A percentile compares a stretch with the other conserved stretches of the same genome.
These are phyloP conservation scores for Escallonia herrerae DNA, from an alignment of 129 eudicot species.

Conservation along the genomic window DNA sequence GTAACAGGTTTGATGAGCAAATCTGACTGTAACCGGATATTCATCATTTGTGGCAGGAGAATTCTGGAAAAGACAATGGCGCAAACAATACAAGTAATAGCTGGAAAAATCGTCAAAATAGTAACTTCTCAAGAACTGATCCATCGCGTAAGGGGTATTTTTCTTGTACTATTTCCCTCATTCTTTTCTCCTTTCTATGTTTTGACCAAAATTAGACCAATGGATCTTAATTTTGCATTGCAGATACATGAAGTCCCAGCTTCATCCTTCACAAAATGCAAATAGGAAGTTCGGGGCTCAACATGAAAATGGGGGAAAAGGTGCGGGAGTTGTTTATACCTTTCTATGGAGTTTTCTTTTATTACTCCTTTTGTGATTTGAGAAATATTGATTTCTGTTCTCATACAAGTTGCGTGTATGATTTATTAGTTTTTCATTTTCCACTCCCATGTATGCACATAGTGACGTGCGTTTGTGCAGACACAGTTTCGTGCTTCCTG, in stretches of 20 bases:
- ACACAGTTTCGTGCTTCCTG: no score
- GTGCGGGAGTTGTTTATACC: slow-evolving; percentile 7
- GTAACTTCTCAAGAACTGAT: slow-evolving; percentile 39
- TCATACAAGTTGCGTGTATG: no score
- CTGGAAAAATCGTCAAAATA: slow-evolving; percentile 33
- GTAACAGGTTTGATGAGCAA: not conserved
- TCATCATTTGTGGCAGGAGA: slow-evolving; percentile 33
- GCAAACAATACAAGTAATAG: slow-evolving; percentile 12
- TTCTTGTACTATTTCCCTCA: slow-evolving; percentile 6
- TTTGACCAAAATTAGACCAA: not conserved
- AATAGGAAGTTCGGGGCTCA: slow-evolving; percentile 34
- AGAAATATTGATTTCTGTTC: not conserved
- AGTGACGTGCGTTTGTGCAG: no score
- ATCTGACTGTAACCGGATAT: not conserved
- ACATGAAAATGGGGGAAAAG: slow-evolving; percentile 26
- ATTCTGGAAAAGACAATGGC: slow-evolving; percentile 30
- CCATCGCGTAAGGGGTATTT: slow-evolving; percentile 47
- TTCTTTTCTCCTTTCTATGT: not conserved
- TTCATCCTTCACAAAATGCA: slow-evolving; percentile 33
- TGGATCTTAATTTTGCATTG: slow-evolving; percentile 19
- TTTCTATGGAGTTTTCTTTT: not conserved
- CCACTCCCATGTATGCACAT: no score
- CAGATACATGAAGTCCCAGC: slow-evolving; percentile 47
- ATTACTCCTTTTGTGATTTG: not conserved
- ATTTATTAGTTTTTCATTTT: no score